Evolutionary conservation across 352 stramenopile species (phyloP).

Genomic region (Phytopythium ostracodes): DNA sequence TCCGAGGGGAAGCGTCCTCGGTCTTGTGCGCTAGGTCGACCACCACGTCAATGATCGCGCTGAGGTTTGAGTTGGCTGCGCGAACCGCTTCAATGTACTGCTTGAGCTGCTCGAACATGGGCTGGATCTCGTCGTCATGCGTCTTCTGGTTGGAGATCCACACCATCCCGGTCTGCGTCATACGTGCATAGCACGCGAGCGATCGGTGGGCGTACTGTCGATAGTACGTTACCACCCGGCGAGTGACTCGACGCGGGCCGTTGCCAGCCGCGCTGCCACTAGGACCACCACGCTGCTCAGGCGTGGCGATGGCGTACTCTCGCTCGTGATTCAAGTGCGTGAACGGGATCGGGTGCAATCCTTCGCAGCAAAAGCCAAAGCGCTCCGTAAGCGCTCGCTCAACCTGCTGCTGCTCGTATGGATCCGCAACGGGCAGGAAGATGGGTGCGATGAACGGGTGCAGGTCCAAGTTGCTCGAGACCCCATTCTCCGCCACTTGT

Average conservation of each 20-base stretch:
- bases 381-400: constrained; percentile 53
- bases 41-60: constrained; percentile 6
- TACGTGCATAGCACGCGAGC: constrained; percentile 59
- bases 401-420: constrained; percentile 46
- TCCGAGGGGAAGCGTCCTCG: background rate
- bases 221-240: constrained; percentile 46
- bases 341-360: constrained; percentile 53
- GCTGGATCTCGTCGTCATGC: constrained; percentile 60
- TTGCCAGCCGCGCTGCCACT: constrained; percentile 9
- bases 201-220: constrained; percentile 66
- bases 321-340: constrained; percentile 50
- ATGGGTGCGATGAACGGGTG: constrained; percentile 76
- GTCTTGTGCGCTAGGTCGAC: background rate
- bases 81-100: constrained; percentile 46
- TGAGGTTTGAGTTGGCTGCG: constrained; percentile 34
- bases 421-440: constrained; percentile 52
- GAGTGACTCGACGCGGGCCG: constrained; percentile 4
- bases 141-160: constrained; percentile 83
- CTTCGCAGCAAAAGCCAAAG: constrained; percentile 74
- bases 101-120: constrained; percentile 59
- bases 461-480: constrained; percentile 75
- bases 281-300: constrained; percentile 12
- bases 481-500: constrained; percentile 67
- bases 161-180: constrained; percentile 72
- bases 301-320: constrained; percentile 42